Percentiles rank a stretch among this genome's conserved stretches.
Evolutionary conservation across 78 protist species (phyloP).

Genomic region (Dictyostelium capitatum): DNA sequence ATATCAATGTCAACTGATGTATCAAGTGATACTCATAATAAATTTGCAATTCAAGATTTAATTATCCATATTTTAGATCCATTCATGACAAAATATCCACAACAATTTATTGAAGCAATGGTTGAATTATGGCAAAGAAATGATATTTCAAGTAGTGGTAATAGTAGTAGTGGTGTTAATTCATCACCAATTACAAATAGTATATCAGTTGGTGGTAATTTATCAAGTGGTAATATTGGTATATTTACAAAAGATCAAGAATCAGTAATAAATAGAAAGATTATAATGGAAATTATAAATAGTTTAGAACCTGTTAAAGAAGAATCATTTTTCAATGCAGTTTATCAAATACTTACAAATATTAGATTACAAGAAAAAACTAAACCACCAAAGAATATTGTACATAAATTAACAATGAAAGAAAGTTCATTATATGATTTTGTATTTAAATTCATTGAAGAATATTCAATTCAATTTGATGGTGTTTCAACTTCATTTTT

Average conservation of each 20-base stretch:
- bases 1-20: slow-evolving; percentile 71
- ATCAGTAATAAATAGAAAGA: slow-evolving; percentile 17
- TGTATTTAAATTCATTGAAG: slow-evolving; percentile 45
- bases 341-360: slow-evolving; percentile 18
- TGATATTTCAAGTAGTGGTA: background rate
- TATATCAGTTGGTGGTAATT: background rate
- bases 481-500: slow-evolving; percentile 46
- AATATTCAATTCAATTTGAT: slow-evolving; percentile 28
- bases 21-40: slow-evolving; percentile 73
- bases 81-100: slow-evolving; percentile 69
- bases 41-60: slow-evolving; percentile 76
- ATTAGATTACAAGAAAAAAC: slow-evolving; percentile 45
- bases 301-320: slow-evolving; percentile 71
- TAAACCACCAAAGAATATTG: slow-evolving; percentile 20
- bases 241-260: background rate
- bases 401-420: slow-evolving; percentile 56
- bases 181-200: background rate
- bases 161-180: background rate
- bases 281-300: slow-evolving; percentile 62
- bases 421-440: slow-evolving; percentile 69
- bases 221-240: background rate
- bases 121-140: slow-evolving; percentile 68
- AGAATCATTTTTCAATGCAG: slow-evolving; percentile 36
- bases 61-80: slow-evolving; percentile 64
- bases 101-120: slow-evolving; percentile 46